Conservation (phyloP, 768 basidiomycete genomes). For the Phlebiopsis gigantea region DNA sequence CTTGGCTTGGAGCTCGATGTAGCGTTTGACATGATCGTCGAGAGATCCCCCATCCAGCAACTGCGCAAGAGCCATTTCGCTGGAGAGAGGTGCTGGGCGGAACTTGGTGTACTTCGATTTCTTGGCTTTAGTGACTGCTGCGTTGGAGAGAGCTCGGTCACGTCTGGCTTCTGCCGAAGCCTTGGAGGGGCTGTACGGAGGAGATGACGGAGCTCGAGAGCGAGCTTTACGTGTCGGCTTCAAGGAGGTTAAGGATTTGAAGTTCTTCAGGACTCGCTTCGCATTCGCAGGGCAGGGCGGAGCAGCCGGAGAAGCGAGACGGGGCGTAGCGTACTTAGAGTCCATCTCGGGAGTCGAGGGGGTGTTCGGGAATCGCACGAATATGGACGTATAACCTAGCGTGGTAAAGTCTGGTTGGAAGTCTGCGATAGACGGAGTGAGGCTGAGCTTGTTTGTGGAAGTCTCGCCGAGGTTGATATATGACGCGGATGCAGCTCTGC, state of each 20-base stretch:
- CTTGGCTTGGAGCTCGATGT: constrained; percentile 52
- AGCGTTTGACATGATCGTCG: constrained; percentile 46
- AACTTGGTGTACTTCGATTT: constrained; percentile 43
- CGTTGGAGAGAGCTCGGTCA: constrained; percentile 14
- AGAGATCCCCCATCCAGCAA: constrained; percentile 59
- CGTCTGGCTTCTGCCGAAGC: constrained; percentile 11
- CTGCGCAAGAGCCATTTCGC: constrained; percentile 67
- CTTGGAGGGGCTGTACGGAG: constrained; percentile 9
- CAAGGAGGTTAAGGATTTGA: constrained; percentile 50
- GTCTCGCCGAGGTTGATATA: constrained; percentile 40
- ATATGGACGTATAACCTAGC: constrained; percentile 62
- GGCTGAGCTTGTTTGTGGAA: constrained; percentile 19
- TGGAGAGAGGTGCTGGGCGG: constrained; percentile 49
- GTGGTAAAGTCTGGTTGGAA: constrained; percentile 50
- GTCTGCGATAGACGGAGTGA: constrained; percentile 42
- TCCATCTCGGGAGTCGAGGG: constrained; percentile 27
- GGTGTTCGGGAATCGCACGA: constrained; percentile 53
- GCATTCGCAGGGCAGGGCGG: constrained; percentile 16
- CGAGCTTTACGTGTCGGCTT: constrained; percentile 29
- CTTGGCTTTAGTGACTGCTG: constrained; percentile 41
- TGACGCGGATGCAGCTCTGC: constrained; percentile 38
- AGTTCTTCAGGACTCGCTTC: constrained; percentile 33
- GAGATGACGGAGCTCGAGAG: constrained; percentile 29
- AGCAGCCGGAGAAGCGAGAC: constrained; percentile 5
- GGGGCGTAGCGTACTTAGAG: constrained; percentile 16